A percentile compares a stretch with the other conserved stretches of the same genome.
Evolutionary conservation across 176 grass and related monocot species (phyloP).

Genomic region (Oryza australiensis): DNA sequence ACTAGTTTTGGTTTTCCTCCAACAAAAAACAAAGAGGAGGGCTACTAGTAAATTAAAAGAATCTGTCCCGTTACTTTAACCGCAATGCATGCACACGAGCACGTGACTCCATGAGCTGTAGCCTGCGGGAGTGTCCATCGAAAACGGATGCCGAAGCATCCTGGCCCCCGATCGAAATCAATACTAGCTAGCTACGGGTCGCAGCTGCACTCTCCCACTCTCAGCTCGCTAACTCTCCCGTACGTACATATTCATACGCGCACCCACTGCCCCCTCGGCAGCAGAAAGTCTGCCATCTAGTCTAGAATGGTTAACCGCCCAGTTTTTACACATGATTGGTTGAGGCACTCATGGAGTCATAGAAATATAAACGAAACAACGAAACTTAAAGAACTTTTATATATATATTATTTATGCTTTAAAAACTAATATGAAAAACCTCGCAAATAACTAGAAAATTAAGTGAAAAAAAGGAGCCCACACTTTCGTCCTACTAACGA

Average conservation of each 20-base stretch:
- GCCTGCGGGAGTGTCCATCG: constrained; percentile 41
- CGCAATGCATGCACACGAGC: constrained; percentile 27
- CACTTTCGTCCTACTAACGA: too few relatives aligned
- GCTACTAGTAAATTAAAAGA: background rate
- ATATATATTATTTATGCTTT: too few relatives aligned
- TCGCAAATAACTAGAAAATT: too few relatives aligned
- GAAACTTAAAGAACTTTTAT: too few relatives aligned
- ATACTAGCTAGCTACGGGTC: background rate
- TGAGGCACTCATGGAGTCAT: too few relatives aligned
- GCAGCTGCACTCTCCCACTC: too few relatives aligned
- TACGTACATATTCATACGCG: too few relatives aligned
- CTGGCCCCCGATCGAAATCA: constrained; percentile 25
- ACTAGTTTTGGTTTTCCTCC: background rate
- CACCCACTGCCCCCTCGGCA: too few relatives aligned
- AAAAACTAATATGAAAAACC: too few relatives aligned
- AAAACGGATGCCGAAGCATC: constrained; percentile 44
- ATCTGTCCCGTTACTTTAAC: constrained; percentile 38
- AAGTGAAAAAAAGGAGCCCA: too few relatives aligned
- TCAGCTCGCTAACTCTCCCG: too few relatives aligned
- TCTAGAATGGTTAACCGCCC: background rate
- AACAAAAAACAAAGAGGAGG: background rate
- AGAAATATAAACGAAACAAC: too few relatives aligned
- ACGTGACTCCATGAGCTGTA: constrained; percentile 62
- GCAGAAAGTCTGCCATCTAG: background rate
- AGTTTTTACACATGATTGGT: background rate